Base-by-base conservation (phyloP, 371 early-diverging fungal species). In the Syncephalastrum monosporum region DNA sequence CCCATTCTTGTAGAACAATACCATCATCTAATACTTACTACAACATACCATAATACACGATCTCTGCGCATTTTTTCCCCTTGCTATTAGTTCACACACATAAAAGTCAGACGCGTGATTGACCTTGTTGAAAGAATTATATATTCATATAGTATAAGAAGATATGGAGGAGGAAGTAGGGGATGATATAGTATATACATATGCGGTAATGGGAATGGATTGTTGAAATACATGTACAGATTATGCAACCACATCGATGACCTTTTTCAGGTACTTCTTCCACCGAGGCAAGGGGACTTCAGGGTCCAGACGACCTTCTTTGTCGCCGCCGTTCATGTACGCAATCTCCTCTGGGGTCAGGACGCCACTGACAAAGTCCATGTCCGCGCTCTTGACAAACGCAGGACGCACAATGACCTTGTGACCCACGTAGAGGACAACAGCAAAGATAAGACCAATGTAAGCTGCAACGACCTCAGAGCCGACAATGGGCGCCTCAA, bases 361-460 rank as follows among this genome's bases (percentile, higher is more conserved):
- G 27, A 74, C 71, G 45, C 79, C 79, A 12, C 69, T 71, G n/a
- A 68, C 75, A 61, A 78, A 78, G 55, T 78, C 79, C 75, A 78
- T 78, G 4, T 78, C 79, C 3, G 12, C 19, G 6, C 27, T 42
- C 58, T 79, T 75, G 53, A 73, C 58, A 63, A 75, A 70, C 3
- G 62, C 52, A 45, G 66, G 70, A 7, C 75, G 71, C 38, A 57
- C 59, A 49, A 62, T 52, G 1, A 82, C 10, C 63, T 85, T 88
- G 64, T 86, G 82, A 6, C 72, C 74, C 21, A 77, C 42, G 27
- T 81, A 88, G 23, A 85, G 71, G 0, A 70, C 58, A 13, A 83
- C 33, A 57, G 82, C 81, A 53, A 86, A 67, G 17, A 81, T 75
- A 12, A 83, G 45, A 54, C 82, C 81, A 51, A 83, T 75, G 53